A percentile compares a stretch with the other conserved stretches of the same genome.
Evolutionary conservation across 805 yeast species (phyloP).

Genomic region (Isabelozyma pseudorhagii): DNA sequence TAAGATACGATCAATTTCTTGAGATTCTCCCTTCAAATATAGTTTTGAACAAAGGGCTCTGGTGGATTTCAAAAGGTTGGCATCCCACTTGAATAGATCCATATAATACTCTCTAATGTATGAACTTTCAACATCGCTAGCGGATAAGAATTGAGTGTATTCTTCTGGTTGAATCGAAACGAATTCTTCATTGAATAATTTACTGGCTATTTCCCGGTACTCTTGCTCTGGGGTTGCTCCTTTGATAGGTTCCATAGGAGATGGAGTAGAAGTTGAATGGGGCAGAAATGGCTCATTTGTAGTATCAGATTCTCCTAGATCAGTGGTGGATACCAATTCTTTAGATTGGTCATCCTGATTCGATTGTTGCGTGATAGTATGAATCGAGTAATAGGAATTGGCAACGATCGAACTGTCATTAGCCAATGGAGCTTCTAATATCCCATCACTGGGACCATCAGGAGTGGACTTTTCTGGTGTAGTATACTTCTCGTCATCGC

Average conservation of each 20-base stretch:
- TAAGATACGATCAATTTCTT: conserved; percentile 71
- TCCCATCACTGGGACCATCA: neutral
- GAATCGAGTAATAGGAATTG: neutral
- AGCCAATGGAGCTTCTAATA: neutral
- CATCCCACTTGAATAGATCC: conserved; percentile 45
- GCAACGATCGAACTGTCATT: neutral
- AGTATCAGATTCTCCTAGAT: neutral
- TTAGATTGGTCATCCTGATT: neutral
- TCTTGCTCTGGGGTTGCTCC: conserved; percentile 12
- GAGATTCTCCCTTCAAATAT: conserved; percentile 81
- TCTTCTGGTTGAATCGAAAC: conserved; percentile 43
- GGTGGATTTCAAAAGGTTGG: conserved; percentile 55
- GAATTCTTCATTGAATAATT: conserved; percentile 38
- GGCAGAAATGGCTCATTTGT: neutral
- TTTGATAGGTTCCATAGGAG: neutral
- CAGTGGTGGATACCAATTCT: neutral
- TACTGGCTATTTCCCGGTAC: conserved; percentile 30
- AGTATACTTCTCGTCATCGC: conserved; percentile 1
- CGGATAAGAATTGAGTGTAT: conserved; percentile 41
- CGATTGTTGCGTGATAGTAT: neutral
- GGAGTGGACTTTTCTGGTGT: neutral
- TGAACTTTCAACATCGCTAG: conserved; percentile 35
- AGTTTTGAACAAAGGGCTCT: conserved; percentile 59
- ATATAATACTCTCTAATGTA: conserved; percentile 42
- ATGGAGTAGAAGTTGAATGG: neutral